phyloP scores from a whole-genome alignment of 495 filamentous ascomycete species.

The Geopyxis carbonaria region DNA sequence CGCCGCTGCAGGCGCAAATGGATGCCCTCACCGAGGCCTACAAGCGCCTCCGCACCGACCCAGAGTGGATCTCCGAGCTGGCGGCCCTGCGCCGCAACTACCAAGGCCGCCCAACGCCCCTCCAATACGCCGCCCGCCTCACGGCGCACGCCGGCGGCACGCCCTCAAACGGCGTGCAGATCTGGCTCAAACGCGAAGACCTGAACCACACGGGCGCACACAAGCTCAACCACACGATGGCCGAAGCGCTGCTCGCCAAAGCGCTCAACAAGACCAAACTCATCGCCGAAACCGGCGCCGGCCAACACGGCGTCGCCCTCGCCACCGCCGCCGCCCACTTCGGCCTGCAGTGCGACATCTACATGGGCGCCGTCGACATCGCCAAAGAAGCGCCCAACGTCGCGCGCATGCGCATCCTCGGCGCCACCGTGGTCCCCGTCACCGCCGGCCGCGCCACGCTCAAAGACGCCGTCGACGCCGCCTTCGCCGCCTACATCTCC shows the following conservation, averaged over 20 bases:
- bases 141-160: conserved; percentile 17
- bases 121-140: conserved; percentile 15
- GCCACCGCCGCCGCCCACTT: conserved; percentile 19
- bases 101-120: conserved; percentile 16
- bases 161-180: conserved; percentile 11
- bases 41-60: conserved; percentile 8
- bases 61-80: conserved; percentile 13
- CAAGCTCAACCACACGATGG: conserved; percentile 22
- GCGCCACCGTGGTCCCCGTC: conserved; percentile 11
- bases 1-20: conserved; percentile 12
- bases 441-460: conserved; percentile 11
- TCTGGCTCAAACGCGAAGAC: conserved; percentile 19
- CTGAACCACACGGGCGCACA: conserved; percentile 28
- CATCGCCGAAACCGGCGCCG: conserved; percentile 19
- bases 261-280: conserved; percentile 16
- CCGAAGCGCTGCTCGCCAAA: conserved; percentile 17
- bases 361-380: conserved; percentile 18
- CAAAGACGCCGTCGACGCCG: conserved; percentile 18
- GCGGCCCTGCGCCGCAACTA: conserved; percentile 14
- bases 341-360: conserved; percentile 17
- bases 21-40: conserved; percentile 11
- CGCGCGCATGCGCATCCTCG: conserved; percentile 17
- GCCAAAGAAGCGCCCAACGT: conserved; percentile 16
- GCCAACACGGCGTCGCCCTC: conserved; percentile 17
- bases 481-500: conserved; percentile 15